Evolutionary conservation across 306 rosid species (phyloP), one percentile per base, ranked within the genome.

Genomic region (Cucurbita pepo): DNA sequence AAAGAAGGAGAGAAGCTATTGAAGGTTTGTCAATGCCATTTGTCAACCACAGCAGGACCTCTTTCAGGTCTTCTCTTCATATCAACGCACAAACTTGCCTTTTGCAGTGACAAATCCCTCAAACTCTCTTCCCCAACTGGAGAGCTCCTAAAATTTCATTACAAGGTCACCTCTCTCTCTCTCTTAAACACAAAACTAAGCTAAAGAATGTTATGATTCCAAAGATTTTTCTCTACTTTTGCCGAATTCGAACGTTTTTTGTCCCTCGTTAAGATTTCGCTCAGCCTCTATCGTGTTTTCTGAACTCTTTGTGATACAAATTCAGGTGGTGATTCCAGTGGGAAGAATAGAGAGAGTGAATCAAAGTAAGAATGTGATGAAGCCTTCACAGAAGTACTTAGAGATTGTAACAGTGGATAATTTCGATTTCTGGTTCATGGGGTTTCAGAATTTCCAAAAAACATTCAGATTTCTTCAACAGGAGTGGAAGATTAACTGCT

Each of bases 31-130:
- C 91, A 88, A 16, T 92, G 97, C 79, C 79, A 82, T 81, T 77
- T 92, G 60, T 92, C 95, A 77, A 92, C 97, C 48, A 88, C 97
- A 72, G 78, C 86, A 1, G 97, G 97, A 71, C 97, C 96, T 13
- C 80, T 89, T 15, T 86, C 91, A 9, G 97, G 96, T 7, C 88
- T 89, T 13, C 96, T 91, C 79, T 91, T 91, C 88, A 85, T 91
- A 48, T 89, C 97, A 71, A 80, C 94, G 7, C 77, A 86, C 40
- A 91, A 88, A 78, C 36, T 91, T 75, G 89, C 96, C 7, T 91
- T 91, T 48, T 91, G 90, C 81, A 91, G 96, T 77, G 85, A 91
- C 22, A 86, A 84, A 79, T 86, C 91, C 36, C 84, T 91, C 85
- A 87, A 87, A 44, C n/a, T 91, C 70, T 25, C 85, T 71, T 81